Evolutionary conservation across 352 stramenopile species (phyloP), one percentile per base, ranked within the genome.

Genomic region (Pythium grandisporangium): DNA sequence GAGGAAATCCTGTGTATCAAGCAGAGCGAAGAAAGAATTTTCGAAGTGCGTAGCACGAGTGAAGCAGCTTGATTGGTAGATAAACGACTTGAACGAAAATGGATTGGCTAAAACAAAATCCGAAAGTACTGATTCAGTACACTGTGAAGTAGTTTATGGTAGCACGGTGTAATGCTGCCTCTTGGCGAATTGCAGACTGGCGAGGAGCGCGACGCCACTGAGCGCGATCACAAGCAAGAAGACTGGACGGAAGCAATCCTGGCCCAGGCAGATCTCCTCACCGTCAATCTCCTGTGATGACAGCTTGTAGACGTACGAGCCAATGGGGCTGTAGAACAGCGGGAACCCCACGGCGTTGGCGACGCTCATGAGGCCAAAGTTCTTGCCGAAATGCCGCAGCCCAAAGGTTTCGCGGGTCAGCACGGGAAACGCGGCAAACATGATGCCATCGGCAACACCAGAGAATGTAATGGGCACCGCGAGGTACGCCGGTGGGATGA

Each of bases 331-430:
- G 55, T 65, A 80, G 47, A 90, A 78, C 2, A 90, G 44, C 16
- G 76, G 76, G 53, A 85, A 90, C 2, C 73, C 73, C 14, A 87
- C 29, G 0, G 69, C 70, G 40, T 87, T 90, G 24, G 76, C 76
- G 35, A 85, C 57, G 35, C 69, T 85, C 20, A 90, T 77, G 20
- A 84, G 42, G 10, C 77, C 73, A 45, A 82, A 90, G 37, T 90
- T 90, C 43, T 86, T 82, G 34, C 77, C 77, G 41, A 90, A 86
- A 42, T 90, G 77, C 1, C 51, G 55, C 17, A 53, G 47, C 1
- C 77, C 77, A 42, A 87, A 90, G 0, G 71, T 80, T 48, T 90
- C 74, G 23, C 74, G 72, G 12, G 55, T 78, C 32, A 91, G 47
- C 14, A 88, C 70, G 6, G 72, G 70, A 33, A 84, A 88, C 6